These are phyloP conservation scores for Nicotiana rustica DNA, from an alignment of 305 asterid genomes.

Conservation along the genomic window DNA sequence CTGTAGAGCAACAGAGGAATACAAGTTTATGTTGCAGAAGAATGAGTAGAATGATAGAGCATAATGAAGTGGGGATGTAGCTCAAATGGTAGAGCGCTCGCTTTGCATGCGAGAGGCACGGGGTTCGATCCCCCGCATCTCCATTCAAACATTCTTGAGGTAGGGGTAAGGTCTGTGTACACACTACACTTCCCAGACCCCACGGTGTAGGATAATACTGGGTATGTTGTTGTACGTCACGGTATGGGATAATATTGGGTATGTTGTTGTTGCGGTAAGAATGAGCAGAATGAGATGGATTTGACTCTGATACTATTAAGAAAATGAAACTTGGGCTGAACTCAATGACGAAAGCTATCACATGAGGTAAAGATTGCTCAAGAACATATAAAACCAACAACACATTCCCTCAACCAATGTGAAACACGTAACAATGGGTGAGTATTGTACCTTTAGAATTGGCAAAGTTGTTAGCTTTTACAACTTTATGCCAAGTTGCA, in stretches of 20 bases:
- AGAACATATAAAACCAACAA: neutral
- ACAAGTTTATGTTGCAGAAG: neutral
- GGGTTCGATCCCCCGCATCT: constrained; percentile 99
- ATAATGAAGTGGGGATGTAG: constrained; percentile 69
- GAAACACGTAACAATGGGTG: neutral
- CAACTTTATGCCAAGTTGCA: constrained; percentile 53
- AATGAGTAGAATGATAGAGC: neutral
- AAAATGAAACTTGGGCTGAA: neutral
- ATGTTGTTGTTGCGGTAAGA: no score
- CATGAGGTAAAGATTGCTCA: neutral
- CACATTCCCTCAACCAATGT: neutral
- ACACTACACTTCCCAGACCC: no score
- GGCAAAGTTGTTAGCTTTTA: constrained; percentile 46
- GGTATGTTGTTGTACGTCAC: no score
- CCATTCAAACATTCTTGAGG: constrained; percentile 40
- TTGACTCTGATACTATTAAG: neutral
- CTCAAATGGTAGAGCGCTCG: constrained; percentile 99
- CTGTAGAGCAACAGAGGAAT: constrained; percentile 37
- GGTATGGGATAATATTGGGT: no score
- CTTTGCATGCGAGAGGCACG: constrained; percentile 99
- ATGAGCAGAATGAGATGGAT: neutral
- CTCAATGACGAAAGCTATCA: neutral
- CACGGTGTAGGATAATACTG: no score
- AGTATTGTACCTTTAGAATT: constrained; percentile 54
- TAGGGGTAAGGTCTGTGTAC: no score